Conservation (phyloP, 768 basidiomycete species). For the Clitopilus passeckerianus region DNA sequence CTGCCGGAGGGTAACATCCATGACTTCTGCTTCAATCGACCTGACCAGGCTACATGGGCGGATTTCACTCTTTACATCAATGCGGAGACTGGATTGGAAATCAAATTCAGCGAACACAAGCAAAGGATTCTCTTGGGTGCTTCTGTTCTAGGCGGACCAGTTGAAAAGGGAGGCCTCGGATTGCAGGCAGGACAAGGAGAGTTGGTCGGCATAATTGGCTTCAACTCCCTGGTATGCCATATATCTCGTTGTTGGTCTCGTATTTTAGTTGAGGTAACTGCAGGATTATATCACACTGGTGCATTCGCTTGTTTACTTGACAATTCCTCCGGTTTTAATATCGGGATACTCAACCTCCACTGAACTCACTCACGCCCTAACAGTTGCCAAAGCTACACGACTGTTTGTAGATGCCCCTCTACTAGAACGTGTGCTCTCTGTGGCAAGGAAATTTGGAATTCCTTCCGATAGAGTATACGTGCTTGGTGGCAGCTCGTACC, state of each 20-base stretch:
- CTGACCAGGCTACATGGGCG: conserved; percentile 31
- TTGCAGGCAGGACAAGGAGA: conserved; percentile 32
- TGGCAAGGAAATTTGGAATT: conserved; percentile 27
- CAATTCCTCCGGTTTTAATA: conserved; percentile 27
- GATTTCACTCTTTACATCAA: conserved; percentile 41
- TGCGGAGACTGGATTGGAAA: conserved; percentile 29
- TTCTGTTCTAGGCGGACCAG: conserved; percentile 33
- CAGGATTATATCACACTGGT: conserved; percentile 31
- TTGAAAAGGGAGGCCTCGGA: conserved; percentile 37
- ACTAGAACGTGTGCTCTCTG: conserved; percentile 21
- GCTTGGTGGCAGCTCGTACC: conserved; percentile 34
- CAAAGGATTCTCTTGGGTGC: conserved; percentile 38
- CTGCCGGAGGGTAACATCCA: conserved; percentile 37
- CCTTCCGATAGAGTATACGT: conserved; percentile 42
- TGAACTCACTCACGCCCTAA: conserved; percentile 31
- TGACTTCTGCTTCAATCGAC: conserved; percentile 35
- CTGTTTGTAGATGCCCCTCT: conserved; percentile 31
- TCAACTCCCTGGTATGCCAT: conserved; percentile 37
- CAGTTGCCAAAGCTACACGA: conserved; percentile 24
- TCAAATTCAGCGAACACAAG: conserved; percentile 32
- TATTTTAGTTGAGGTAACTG: background rate
- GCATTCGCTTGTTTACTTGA: conserved; percentile 23
- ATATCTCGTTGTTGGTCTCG: background rate
- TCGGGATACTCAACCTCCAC: no score
- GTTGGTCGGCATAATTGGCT: conserved; percentile 48